Evolutionary conservation across 2,329 filamentous ascomycete species (phyloP), one percentile per base, ranked within the genome.

Genomic region (Dactylellina parvicollis): DNA sequence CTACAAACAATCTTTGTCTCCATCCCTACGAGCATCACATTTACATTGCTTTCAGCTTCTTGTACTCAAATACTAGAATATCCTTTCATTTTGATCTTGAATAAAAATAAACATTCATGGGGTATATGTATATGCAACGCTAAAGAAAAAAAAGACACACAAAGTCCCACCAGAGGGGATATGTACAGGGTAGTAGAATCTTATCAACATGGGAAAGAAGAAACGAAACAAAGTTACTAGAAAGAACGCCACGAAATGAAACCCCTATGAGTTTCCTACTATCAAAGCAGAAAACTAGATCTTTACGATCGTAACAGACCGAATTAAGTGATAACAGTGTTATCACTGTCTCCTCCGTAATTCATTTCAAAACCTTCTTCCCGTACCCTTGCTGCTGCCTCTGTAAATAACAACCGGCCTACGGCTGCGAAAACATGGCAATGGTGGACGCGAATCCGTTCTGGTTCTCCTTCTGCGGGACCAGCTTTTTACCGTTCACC

Each of bases 361-460:
- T n/a, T n/a, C n/a, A n/a, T n/a, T n/a, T n/a, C n/a, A n/a, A n/a
- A n/a, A n/a, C n/a, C n/a, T n/a, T n/a, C n/a, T n/a, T 42, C 18
- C 12, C 24, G 44, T 26, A 16, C 54, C 50, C 28, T 54, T 34
- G 8, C 38, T 46, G n/a, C 20, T 66, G 69, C 69, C 46, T 64
- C 54, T 73, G 69, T 20, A 56, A 46, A n/a, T 12, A 32, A 38
- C 69, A 73, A 24, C 69, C 69, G 14, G n/a, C 16, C 69, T 73
- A 73, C 28, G 52, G 60, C 40, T 73, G 69, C 28, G 69, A 62
- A 26, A 73, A 73, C 36, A 73, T 64, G 54, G 69, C 69, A 50
- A 73, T 66, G 4, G 69, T 73, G 10, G 59, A 66, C 22, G 69
- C 69, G 22, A 73, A 73, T 9, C 60, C 69, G 46, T 73, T 73